These are phyloP conservation scores for Phytophthora brassicae DNA, from an alignment of 352 stramenopile species.

Conservation along the genomic window DNA sequence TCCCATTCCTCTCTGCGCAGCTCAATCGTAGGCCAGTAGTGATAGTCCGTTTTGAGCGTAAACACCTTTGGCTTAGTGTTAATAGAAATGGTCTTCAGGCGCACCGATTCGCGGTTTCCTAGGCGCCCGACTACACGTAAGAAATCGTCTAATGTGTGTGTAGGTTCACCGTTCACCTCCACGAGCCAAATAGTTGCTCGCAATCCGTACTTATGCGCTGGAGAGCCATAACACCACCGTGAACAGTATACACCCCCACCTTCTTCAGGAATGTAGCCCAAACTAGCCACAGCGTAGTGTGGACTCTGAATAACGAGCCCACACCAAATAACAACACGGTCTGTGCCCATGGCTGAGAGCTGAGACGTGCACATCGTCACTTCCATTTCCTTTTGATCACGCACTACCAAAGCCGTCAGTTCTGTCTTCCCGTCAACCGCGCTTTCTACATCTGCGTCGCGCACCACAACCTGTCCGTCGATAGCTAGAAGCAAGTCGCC, in stretches of 20 bases:
- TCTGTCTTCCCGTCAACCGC: slow-evolving; percentile 52
- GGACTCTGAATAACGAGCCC: slow-evolving; percentile 91
- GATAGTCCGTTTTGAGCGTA: slow-evolving; percentile 90
- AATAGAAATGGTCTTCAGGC: slow-evolving; percentile 90
- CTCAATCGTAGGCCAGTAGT: slow-evolving; percentile 91
- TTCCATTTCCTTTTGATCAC: slow-evolving; percentile 70
- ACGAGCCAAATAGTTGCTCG: slow-evolving; percentile 91
- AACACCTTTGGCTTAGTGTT: slow-evolving; percentile 90
- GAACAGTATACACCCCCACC: slow-evolving; percentile 89
- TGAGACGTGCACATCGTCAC: slow-evolving; percentile 61
- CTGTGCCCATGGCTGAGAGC: slow-evolving; percentile 80
- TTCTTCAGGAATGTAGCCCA: slow-evolving; percentile 87
- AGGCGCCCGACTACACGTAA: slow-evolving; percentile 80
- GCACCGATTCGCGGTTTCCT: slow-evolving; percentile 79
- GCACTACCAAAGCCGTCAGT: slow-evolving; percentile 70
- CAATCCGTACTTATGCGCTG: slow-evolving; percentile 90
- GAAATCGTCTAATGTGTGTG: slow-evolving; percentile 83
- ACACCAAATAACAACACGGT: slow-evolving; percentile 90
- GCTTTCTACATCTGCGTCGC: slow-evolving; percentile 78
- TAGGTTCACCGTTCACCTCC: slow-evolving; percentile 87
- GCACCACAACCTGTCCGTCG: slow-evolving; percentile 71
- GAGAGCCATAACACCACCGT: slow-evolving; percentile 90
- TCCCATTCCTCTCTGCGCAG: slow-evolving; percentile 63
- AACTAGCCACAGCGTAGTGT: slow-evolving; percentile 82
- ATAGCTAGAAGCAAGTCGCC: slow-evolving; percentile 87